Percentiles rank a stretch among this genome's conserved stretches.
These are phyloP conservation scores for Botrytis fragariae DNA, from an alignment of 2,329 filamentous ascomycete species.

Conservation along the genomic window DNA sequence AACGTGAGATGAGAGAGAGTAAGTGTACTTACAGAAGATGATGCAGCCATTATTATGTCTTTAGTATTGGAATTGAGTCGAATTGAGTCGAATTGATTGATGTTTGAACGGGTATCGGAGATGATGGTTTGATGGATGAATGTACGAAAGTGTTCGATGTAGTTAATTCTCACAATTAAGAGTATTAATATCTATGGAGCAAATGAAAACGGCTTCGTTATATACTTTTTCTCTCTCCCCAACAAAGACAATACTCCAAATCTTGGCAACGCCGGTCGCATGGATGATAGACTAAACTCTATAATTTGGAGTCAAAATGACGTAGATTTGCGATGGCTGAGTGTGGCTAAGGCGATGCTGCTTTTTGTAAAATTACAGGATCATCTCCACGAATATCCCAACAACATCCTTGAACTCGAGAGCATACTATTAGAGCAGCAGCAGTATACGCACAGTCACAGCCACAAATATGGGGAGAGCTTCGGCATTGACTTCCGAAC, in stretches of 20 bases:
- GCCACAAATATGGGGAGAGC: neutral
- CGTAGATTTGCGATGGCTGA: neutral
- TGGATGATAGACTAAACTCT: neutral
- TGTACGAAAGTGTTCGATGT: neutral
- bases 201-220: neutral
- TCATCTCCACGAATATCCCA: neutral
- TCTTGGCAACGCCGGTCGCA: neutral
- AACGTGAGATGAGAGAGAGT: neutral
- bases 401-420: accelerated
- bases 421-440: neutral
- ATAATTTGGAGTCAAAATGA: neutral
- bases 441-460: neutral
- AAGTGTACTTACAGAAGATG: conserved; percentile 17
- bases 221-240: neutral
- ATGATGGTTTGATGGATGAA: neutral
- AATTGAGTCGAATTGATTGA: neutral
- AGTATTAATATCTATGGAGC: neutral
- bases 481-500: conserved; percentile 1
- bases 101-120: neutral
- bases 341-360: conserved; percentile 1
- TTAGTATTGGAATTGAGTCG: neutral
- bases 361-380: neutral
- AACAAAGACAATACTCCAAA: neutral
- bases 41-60: conserved; percentile 9
- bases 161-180: neutral